These are phyloP conservation scores for Spathaspora passalidarum DNA, from an alignment of 805 yeast species.

Conservation along the genomic window DNA sequence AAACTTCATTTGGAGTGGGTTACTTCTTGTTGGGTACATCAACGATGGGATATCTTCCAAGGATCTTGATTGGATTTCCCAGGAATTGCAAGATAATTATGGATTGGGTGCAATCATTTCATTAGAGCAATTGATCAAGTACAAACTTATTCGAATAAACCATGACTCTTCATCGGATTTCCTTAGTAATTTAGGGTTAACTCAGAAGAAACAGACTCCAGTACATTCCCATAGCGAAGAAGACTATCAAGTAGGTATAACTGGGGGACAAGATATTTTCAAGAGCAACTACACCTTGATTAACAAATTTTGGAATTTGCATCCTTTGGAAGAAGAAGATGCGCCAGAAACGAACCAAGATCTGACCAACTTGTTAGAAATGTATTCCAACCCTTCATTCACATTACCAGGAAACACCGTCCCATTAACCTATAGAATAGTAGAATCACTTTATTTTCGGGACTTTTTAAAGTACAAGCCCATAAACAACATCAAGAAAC, in stretches of 20 bases:
- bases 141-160: constrained; percentile 44
- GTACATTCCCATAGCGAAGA: constrained; percentile 12
- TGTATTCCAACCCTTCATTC: constrained; percentile 52
- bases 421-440: constrained; percentile 68
- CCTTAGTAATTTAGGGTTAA: constrained; percentile 19
- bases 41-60: constrained; percentile 67
- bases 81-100: constrained; percentile 57
- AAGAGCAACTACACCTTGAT: constrained; percentile 35
- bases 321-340: constrained; percentile 38
- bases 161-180: constrained; percentile 18
- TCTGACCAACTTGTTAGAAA: constrained; percentile 15
- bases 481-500: constrained; percentile 27
- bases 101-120: constrained; percentile 55
- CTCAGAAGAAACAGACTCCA: constrained; percentile 3
- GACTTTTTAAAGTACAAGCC: constrained; percentile 45
- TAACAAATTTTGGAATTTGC: constrained; percentile 45
- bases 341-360: constrained; percentile 5
- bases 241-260: constrained; percentile 25
- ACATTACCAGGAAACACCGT: constrained; percentile 76
- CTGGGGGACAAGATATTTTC: constrained; percentile 28
- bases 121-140: constrained; percentile 47
- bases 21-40: constrained; percentile 58
- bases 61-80: constrained; percentile 55
- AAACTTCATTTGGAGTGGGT: constrained; percentile 47
- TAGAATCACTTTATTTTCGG: constrained; percentile 65